Base-by-base conservation (phyloP, 306 rosid genomes). In the Alnus rubra region DNA sequence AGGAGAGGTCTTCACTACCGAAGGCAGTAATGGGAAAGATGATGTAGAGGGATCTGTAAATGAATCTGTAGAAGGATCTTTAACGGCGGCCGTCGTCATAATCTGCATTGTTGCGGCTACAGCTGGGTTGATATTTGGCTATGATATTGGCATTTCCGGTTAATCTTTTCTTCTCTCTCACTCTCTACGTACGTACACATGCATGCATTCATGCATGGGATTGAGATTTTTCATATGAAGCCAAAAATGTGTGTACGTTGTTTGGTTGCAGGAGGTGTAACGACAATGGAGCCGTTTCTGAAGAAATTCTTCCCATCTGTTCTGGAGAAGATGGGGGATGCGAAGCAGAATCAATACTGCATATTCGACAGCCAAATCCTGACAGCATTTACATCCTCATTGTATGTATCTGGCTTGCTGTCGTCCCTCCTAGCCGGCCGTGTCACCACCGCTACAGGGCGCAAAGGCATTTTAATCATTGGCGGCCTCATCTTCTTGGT, bases 121-220 rank as follows among this genome's bases (percentile, higher is more conserved):
- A 12, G 69, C 69, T 11, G 69, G 69, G 69, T 62, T 62, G 69
- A 62, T 62, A 30, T 86, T 86, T 13, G 84, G 87, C 73, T 86
- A 86, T 15, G 89, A 86, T 69, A 60, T 83, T 31, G 84, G 87
- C 60, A 75, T 86, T 55, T 83, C 85, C 35, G 89, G 89, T 73
- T 74, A 13, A 42, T 33, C 37, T 33, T 23, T 23, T 23, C 28
- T 23, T 23, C 28, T 23, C 28, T 23, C 28, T 23, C 28, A 23
- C 28, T 23, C 28, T 23, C 28, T 23, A 23, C 28, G 28, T 23
- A 23, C 28, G 28, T 23, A 23, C 28, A 23, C 28, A 23, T 23
- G 28, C 28, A 23, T 23, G 28, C 4, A 39, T 39, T 4, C 44
- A 39, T 39, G 44, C 4, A 39, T 39, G 44, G 44, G 44, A 39